phyloP scores from a whole-genome alignment of 2,329 filamentous ascomycete species.

The Lachnellula suecica region DNA sequence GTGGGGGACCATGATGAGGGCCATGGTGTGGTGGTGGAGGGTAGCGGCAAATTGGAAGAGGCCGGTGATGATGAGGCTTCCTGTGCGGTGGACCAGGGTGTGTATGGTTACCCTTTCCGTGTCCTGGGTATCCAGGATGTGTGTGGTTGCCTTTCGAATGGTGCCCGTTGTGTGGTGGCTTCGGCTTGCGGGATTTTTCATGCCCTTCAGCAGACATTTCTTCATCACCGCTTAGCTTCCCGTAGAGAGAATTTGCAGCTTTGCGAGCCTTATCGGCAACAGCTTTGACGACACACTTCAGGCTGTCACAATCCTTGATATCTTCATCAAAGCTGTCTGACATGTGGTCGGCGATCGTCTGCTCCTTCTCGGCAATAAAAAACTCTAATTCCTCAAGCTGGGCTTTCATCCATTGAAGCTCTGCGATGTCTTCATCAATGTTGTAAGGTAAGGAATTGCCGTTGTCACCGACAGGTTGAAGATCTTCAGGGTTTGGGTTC shows the following conservation, averaged over 20 bases:
- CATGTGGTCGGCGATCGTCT: slow-evolving; percentile 31
- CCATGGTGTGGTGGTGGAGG: slow-evolving; percentile 26
- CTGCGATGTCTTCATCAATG: slow-evolving; percentile 43
- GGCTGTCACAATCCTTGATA: slow-evolving; percentile 38
- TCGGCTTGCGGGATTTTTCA: slow-evolving; percentile 19
- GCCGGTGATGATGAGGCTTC: slow-evolving; percentile 28
- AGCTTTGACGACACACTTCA: slow-evolving; percentile 44
- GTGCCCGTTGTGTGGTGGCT: slow-evolving; percentile 13
- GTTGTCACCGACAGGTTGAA: slow-evolving; percentile 13
- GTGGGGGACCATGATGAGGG: slow-evolving; percentile 9
- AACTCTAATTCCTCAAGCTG: slow-evolving; percentile 42
- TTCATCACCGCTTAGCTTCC: slow-evolving; percentile 22
- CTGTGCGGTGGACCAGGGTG: slow-evolving; percentile 22
- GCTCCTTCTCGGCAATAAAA: slow-evolving; percentile 43
- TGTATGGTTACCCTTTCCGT: slow-evolving; percentile 21
- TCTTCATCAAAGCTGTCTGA: slow-evolving; percentile 35
- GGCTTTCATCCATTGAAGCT: slow-evolving; percentile 43
- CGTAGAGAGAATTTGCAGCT: slow-evolving; percentile 35
- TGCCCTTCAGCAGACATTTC: slow-evolving; percentile 15
- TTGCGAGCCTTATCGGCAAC: slow-evolving; percentile 40
- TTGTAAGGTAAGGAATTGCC: slow-evolving; percentile 22
- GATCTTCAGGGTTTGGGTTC: slow-evolving; percentile 18
- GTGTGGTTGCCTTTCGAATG: background rate
- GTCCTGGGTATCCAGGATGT: slow-evolving; percentile 14
- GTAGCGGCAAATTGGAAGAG: slow-evolving; percentile 30